A percentile compares a stretch with the other conserved stretches of the same genome.
These are phyloP conservation scores for Mortierella sp. DNA, from an alignment of 371 early-diverging fungal species.

Conservation along the genomic window DNA sequence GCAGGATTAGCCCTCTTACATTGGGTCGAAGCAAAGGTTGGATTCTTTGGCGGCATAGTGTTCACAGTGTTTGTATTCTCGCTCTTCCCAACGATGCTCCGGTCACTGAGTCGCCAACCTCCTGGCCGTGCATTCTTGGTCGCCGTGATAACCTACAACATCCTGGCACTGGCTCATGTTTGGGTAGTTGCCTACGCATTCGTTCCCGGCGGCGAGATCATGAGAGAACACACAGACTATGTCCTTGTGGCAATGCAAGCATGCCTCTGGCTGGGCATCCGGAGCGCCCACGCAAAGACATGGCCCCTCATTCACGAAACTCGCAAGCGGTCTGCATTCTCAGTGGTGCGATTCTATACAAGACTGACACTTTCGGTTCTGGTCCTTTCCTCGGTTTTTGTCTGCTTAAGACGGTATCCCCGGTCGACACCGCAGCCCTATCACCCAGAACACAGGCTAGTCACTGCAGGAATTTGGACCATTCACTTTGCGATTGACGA, in stretches of 20 bases:
- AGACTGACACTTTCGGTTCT: too few relatives aligned
- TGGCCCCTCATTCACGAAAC: conserved; percentile 18
- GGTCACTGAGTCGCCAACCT: conserved; percentile 65
- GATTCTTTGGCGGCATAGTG: conserved; percentile 72
- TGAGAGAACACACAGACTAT: conserved; percentile 80
- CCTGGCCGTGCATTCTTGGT: conserved; percentile 75
- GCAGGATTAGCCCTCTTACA: conserved; percentile 67
- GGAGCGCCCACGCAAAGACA: conserved; percentile 54
- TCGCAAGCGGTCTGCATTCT: conserved; percentile 20
- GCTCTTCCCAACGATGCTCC: conserved; percentile 69
- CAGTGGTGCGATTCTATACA: conserved; percentile 15
- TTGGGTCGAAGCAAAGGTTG: conserved; percentile 69
- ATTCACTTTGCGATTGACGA: conserved; percentile 89
- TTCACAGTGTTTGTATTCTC: conserved; percentile 72
- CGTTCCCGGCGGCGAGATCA: conserved; percentile 80
- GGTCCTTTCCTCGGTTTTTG: conserved; percentile 17
- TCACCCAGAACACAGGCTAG: conserved; percentile 70
- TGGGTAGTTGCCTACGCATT: conserved; percentile 89
- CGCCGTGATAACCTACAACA: conserved; percentile 71
- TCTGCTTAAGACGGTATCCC: conserved; percentile 37
- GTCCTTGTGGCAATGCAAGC: conserved; percentile 65
- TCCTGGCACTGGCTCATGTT: conserved; percentile 77
- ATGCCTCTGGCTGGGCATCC: conserved; percentile 62
- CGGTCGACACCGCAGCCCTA: conserved; percentile 65
- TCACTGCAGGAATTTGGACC: conserved; percentile 90